Evolutionary conservation across 768 basidiomycete genomes (phyloP), one percentile per base, ranked within the genome.

Genomic region (Collybiopsis confluens): DNA sequence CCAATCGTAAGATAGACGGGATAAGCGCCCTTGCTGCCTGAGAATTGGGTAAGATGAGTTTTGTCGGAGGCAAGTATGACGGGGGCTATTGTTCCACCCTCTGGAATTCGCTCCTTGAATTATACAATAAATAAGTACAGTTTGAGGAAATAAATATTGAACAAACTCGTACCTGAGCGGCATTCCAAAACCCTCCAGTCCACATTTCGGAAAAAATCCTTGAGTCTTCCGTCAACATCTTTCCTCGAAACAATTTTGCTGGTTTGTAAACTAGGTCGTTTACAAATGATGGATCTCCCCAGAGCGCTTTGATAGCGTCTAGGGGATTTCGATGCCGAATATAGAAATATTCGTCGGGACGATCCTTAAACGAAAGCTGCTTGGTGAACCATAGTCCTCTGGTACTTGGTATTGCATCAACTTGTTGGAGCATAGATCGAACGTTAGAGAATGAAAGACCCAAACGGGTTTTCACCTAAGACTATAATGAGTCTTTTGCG

Each of bases 1-100:
- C 65, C 70, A 40, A 71, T 59, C 0, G 69, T 64, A 0, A 72
- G 51, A 49, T 73, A 73, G 2, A 71, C 64, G 1, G 72, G 70
- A 55, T 64, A 70, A 2, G 66, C 64, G 33, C 49, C 36, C 50
- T 70, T 66, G 50, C 69, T 63, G 2, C 67, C 61, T 0, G 58
- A 37, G 51, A 71, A 67, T 2, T 58, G 46, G 0, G 65, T 62
- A 0, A 73, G 58, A 21, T 58, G 35, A 1, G 68, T 73, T 46
- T 72, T 72, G 57, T 73, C 71, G 0, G 67, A 56, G 9, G 13
- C 21, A 27, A 56, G 10, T 16, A 15, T 54, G n/a, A 24, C 16
- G 18, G 40, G 16, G 9, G 43, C 30, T 6, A 33, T 33, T 13
- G 13, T 33, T 33, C 30, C 13, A 4, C 30, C 30, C 5, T 5